Base-by-base conservation (phyloP, 495 filamentous ascomycete species). In the Bathelium albidoporum region DNA sequence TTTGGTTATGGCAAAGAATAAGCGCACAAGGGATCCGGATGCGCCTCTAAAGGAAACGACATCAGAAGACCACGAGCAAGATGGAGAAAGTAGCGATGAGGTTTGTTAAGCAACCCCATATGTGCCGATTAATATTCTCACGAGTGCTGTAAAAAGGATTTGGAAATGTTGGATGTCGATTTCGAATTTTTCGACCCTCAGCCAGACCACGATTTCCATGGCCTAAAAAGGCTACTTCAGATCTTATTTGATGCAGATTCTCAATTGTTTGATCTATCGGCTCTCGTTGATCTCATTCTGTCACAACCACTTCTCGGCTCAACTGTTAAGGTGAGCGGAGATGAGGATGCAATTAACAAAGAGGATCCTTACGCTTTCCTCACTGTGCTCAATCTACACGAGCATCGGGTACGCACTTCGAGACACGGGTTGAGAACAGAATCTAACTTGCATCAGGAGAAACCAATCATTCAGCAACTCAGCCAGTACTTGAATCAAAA, bases 101-200 rank as follows among this genome's bases (percentile, higher is more conserved):
- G 67, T 59, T 68, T 59, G 61, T 61, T 58, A 39, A 43, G 31
- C 31, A 41, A 9, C 53, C 11, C 12, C 18, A 1, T 41, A 5
- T 29, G 26, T 41, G n/a, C n/a, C n/a, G 9, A 31, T 22, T 24
- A 62, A 49, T 3, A 18, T n/a, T 29, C 29, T 10, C 43, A 52
- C 65, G 29, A 65, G 29, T 32, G 16, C 32, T 41, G 26, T 62
- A 22, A 22, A 44, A 64, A 95, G 90, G 89, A 95, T 59, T 84
- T 88, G 67, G 87, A 95, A 74, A 88, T 94, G 73, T 84, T 99
- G 64, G 89, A 96, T 73, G 91, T 97, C 28, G 93, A 97, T 58
- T 99, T 99, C 74, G 95, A 97, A 77, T 96, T 89, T 85, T 97
- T 97, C 78, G 94, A 97, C 78, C 93, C 92, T 64, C 88, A 96